Evolutionary conservation across 495 filamentous ascomycete genomes (phyloP), one percentile per base, ranked within the genome.

Genomic region (Trichoderma gamsii): DNA sequence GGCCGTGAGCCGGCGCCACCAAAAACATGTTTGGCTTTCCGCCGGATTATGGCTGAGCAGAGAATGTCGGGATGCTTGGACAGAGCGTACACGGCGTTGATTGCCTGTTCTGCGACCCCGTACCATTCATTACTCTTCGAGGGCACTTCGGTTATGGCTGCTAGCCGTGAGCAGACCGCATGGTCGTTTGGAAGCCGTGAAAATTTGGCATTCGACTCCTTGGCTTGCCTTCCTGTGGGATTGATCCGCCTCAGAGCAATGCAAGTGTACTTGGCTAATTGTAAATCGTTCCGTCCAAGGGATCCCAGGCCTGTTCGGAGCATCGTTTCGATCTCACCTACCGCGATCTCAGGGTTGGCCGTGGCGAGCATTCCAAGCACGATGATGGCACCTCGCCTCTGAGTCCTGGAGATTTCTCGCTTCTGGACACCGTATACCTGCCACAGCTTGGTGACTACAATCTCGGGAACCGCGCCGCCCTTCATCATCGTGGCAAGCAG

Each of bases 401-500:
- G 96, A n/a, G 86, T 93, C 74, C 86, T 89, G 3, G 93, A 97
- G 52, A 97, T 97, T 67, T 97, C 92, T 69, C 90, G 89, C 77
- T 89, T 93, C 74, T 97, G 92, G 27, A 97, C 87, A 41, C 94
- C 92, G 72, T 98, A 99, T 2, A 98, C 92, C 74, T 97, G 93
- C 95, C 96, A 99, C 3, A 99, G 80, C 76, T 98, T 99, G 18
- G 89, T 85, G 51, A 97, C 82, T 25, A 99, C 94, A 4, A 90
- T 80, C 41, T 97, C 93, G 3, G 89, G 87, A 63, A 99, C 87
- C 78, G 92, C 86, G 15, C 90, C 91, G 35, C 89, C 88, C 74
- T 93, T 96, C 91, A 97, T 97, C 95, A 99, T 98, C 0, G 92
- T 97, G 71, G 90, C 92, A 5, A 98, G 79, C 21, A 99, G 82